These are phyloP conservation scores for Lagerstroemia speciosa DNA, from an alignment of 345 rosid genomes.

Conservation along the genomic window DNA sequence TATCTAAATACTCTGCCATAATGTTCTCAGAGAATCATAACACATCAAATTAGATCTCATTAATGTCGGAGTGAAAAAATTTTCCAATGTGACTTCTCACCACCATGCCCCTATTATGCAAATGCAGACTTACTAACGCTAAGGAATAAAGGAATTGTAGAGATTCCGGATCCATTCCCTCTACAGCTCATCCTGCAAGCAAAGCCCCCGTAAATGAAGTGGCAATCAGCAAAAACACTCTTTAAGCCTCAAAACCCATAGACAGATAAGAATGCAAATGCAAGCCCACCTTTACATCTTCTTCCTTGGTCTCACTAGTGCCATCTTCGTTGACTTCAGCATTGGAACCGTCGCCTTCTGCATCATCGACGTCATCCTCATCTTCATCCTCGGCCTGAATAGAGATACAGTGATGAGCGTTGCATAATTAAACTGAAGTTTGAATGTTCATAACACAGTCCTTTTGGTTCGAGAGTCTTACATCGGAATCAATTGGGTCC, in stretches of 20 bases:
- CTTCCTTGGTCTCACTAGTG: constrained; percentile 15
- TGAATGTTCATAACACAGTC: background rate
- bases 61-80: background rate
- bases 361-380: constrained; percentile 28
- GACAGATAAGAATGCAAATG: background rate
- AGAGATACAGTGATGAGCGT: background rate
- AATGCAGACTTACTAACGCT: constrained; percentile 11
- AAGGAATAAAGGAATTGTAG: constrained; percentile 1
- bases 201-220: background rate
- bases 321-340: constrained; percentile 34
- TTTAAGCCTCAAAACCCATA: background rate
- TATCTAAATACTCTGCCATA: background rate
- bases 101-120: background rate
- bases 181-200: constrained; percentile 76
- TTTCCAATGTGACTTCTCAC: too few relatives aligned
- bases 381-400: constrained; percentile 62
- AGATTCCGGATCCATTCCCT: constrained; percentile 18
- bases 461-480: constrained; percentile 21
- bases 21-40: background rate
- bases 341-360: constrained; percentile 39
- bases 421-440: background rate
- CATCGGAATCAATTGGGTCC: constrained; percentile 60
- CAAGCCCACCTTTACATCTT: constrained; percentile 23
- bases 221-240: background rate
- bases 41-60: background rate